Base-by-base conservation (phyloP, 805 yeast genomes). In the Helenozyma rhizophorensis region DNA sequence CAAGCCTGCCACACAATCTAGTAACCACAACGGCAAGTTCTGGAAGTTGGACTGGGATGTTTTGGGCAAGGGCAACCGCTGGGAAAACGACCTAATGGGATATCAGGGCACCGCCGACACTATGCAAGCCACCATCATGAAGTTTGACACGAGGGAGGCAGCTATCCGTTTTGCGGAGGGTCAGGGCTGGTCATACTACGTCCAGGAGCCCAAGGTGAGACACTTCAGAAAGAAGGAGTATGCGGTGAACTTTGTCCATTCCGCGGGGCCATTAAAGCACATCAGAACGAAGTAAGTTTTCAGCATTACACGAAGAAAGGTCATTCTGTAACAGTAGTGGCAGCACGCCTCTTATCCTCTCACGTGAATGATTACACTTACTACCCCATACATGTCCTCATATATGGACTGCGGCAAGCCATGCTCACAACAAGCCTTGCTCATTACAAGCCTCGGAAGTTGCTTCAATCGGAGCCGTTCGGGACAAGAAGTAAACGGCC, bases 31-130 rank as follows among this genome's bases (percentile, higher is more conserved):
- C 50, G 69, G 74, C 13, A 56, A 62, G 34, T 56, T 52, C 45
- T 85, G 95, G 95, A 78, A 76, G 50, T 53, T 85, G 36, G 94
- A 85, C 60, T 85, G 93, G 90, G 95, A 86, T 53, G 74, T 84
- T 25, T 62, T 80, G 36, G 78, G 78, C 27, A 76, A 80, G 51
- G 85, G 83, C 14, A 78, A 85, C 66, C 68, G 93, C 55, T 85
- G 95, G 95, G 95, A 85, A 55, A 85, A 85, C 60, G 90, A 83
- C 56, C 68, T 85, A 54, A 85, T 85, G 60, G 95, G 95, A 16
- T 85, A 83, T 68, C 89, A 83, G 51, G 74, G 84, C 28, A 69
- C 83, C 27, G 76, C 83, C 23, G 95, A 85, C 57, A 80, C 78
- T 61, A 80, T 86, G 83, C 83, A 84, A 63, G 87, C 82, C 12